Evolutionary conservation across 352 stramenopile species (phyloP), one percentile per base, ranked within the genome.

Genomic region (Phytophthora pini): DNA sequence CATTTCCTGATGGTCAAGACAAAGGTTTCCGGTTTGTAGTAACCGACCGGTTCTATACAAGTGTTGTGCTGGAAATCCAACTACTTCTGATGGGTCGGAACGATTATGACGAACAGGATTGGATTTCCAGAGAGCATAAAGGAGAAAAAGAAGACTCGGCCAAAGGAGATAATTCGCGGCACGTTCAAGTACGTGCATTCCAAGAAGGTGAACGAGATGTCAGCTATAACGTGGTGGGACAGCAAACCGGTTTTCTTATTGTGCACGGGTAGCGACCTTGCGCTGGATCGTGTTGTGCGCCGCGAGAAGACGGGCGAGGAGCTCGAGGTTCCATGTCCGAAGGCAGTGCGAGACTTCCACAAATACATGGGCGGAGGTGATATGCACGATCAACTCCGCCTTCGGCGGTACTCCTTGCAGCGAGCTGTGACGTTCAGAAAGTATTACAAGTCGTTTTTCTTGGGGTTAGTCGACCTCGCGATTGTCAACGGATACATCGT

Each of bases 401-500:
- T 61, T 1, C 40, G 52, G 15, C 29, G 41, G 10, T 52, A 52
- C 29, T 61, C 41, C 10, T 11, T 61, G 40, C 53, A 52, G 15
- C 53, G 40, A 0, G 53, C 40, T 1, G 40, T 61, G 17, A 36
- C 27, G 0, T 61, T 46, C 12, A 13, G 29, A 2, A 40, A 61
- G 13, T 61, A 52, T 17, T 61, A 52, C 40, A 52, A 40, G 10
- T 47, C 41, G 8, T 31, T 61, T 0, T 46, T 61, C 20, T 36
- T 53, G 31, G 54, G 41, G 10, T 5, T 61, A 0, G 54, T 53
- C 2, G 31, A 61, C 24, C 17, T 51, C 0, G 53, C 41, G 1
- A 61, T 61, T 7, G 41, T 46, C 27, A 61, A 61, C 11, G 31
- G 17, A 6, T 52, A 52, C 29, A 61, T 61, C 10, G 3, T 61